Evolutionary conservation across 2,329 filamentous ascomycete genomes (phyloP).

Genomic region (Calonectria pseudoturangicola): DNA sequence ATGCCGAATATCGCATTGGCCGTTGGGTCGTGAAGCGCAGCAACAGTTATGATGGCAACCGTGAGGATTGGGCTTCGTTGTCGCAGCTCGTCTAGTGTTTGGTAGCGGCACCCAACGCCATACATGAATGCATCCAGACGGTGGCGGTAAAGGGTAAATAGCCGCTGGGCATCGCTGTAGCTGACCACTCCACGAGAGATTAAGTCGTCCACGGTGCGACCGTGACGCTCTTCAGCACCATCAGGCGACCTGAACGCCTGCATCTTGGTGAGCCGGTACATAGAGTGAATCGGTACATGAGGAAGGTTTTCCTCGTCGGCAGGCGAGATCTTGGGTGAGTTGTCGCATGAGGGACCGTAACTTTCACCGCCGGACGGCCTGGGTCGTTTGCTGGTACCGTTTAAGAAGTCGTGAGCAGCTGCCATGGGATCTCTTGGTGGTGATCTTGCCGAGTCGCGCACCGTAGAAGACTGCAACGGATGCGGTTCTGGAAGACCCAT

Average conservation of each 20-base stretch:
- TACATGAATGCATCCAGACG: slow-evolving; percentile 71
- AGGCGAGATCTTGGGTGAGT: slow-evolving; percentile 42
- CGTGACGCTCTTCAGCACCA: slow-evolving; percentile 24
- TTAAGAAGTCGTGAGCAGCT: slow-evolving; percentile 11
- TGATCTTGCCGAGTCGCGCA: slow-evolving; percentile 31
- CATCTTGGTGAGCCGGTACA: slow-evolving; percentile 59
- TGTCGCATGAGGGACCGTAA: slow-evolving; percentile 44
- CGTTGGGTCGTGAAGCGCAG: slow-evolving; percentile 73
- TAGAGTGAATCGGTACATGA: slow-evolving; percentile 59
- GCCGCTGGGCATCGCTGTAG: slow-evolving; percentile 67
- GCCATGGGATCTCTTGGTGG: slow-evolving; percentile 17
- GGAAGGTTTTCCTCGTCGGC: slow-evolving; percentile 57
- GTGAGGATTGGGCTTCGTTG: slow-evolving; percentile 73
- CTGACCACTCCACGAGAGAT: slow-evolving; percentile 63
- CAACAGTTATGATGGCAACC: slow-evolving; percentile 73
- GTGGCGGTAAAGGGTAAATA: slow-evolving; percentile 69
- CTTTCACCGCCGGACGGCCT: slow-evolving; percentile 26
- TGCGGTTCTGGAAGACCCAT: slow-evolving; percentile 31
- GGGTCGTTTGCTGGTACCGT: slow-evolving; percentile 11
- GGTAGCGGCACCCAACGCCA: slow-evolving; percentile 68
- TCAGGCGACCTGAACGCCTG: slow-evolving; percentile 58
- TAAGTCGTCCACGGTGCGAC: slow-evolving; percentile 51
- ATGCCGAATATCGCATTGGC: slow-evolving; percentile 70
- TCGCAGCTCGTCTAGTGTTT: slow-evolving; percentile 69
- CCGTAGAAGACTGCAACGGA: slow-evolving; percentile 12